Conservation (phyloP, 257 asterid genomes). For the Dorcoceras hygrometricum region DNA sequence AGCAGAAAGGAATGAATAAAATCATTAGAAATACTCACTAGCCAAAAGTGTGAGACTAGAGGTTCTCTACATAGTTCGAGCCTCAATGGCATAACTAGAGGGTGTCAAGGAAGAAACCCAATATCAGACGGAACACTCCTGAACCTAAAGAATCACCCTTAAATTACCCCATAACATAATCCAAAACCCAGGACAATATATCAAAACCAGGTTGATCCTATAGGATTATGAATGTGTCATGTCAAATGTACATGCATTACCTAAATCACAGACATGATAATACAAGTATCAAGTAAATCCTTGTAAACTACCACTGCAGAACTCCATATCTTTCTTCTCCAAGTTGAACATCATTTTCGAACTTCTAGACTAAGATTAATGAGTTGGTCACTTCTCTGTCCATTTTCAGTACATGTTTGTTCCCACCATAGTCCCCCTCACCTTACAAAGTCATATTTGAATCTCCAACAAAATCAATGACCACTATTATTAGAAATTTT, state of each 20-base stretch:
- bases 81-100: too few species aligned
- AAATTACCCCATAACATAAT: slow-evolving; percentile 7
- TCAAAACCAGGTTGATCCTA: slow-evolving; percentile 3
- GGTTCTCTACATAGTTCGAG: too few species aligned
- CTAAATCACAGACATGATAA: too few species aligned
- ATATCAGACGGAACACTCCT: too few species aligned
- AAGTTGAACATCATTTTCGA: background rate
- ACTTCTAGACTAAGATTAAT: background rate
- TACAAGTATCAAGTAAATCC: background rate
- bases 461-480: background rate
- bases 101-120: too few species aligned
- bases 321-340: background rate
- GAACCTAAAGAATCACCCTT: too few species aligned
- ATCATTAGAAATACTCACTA: background rate
- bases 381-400: background rate
- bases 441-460: background rate
- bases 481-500: background rate
- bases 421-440: background rate
- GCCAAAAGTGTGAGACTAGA: too few species aligned
- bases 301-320: background rate
- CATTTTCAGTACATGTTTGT: background rate
- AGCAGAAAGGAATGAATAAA: background rate
- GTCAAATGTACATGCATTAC: background rate
- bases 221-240: slow-evolving; percentile 19
- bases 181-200: slow-evolving; percentile 11